Evolutionary conservation across 2,329 filamentous ascomycete species (phyloP).

Genomic region (Pseudogymnoascus sp.): DNA sequence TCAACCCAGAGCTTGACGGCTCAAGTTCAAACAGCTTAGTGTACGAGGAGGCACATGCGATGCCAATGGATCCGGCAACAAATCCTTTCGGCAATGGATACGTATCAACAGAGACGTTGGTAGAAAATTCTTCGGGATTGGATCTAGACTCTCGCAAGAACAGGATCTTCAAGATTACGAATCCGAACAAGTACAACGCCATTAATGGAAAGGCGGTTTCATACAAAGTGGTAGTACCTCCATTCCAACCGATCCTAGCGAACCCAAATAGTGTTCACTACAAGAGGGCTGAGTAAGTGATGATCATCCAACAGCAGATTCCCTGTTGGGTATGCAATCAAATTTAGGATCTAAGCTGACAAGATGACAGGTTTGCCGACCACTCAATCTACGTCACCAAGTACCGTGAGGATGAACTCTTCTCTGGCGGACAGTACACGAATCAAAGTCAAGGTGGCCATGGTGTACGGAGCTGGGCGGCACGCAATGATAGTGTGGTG

Average conservation of each 20-base stretch:
- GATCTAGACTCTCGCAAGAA: conserved; percentile 41
- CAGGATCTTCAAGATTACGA: conserved; percentile 52
- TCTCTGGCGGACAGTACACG: conserved; percentile 48
- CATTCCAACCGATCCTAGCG: conserved; percentile 52
- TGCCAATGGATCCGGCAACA: conserved; percentile 46
- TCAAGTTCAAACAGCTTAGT: conserved; percentile 45
- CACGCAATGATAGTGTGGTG: conserved; percentile 41
- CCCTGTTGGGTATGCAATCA: no score
- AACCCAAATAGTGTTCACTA: conserved; percentile 39
- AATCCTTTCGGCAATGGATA: conserved; percentile 49
- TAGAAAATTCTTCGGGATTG: conserved; percentile 40
- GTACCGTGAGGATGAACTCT: conserved; percentile 46
- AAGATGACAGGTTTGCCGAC: conserved; percentile 36
- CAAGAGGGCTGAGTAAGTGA: conserved; percentile 37
- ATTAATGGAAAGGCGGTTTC: conserved; percentile 47
- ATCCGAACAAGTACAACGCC: conserved; percentile 42
- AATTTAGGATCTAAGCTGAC: no score
- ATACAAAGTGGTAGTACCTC: conserved; percentile 49
- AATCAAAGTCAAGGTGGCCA: conserved; percentile 48
- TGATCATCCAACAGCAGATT: conserved; percentile 24
- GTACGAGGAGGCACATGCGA: conserved; percentile 52
- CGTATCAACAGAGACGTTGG: conserved; percentile 38
- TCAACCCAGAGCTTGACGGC: conserved; percentile 56
- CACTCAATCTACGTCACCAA: conserved; percentile 51
- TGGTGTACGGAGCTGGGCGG: conserved; percentile 46